Evolutionary conservation across 2,329 filamentous ascomycete genomes (phyloP).

Genomic region (Teratosphaeria viscida): DNA sequence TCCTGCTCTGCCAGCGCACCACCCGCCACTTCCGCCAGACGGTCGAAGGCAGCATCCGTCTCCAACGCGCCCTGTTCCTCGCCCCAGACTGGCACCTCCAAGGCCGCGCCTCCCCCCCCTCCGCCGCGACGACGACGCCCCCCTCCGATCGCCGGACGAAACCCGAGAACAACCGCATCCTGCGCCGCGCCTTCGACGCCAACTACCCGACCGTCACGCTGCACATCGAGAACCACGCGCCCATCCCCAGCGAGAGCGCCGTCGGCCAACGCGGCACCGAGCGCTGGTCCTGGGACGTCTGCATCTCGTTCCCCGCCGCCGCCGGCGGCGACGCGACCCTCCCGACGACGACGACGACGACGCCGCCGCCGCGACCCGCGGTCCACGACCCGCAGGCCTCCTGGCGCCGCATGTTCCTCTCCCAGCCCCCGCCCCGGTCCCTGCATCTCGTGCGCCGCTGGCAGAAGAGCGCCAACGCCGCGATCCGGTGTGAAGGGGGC

Average conservation of each 20-base stretch:
- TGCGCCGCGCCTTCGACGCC: conserved; percentile 23
- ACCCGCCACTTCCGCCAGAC: conserved; percentile 19
- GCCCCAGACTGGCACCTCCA: conserved; percentile 23
- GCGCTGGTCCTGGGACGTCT: conserved; percentile 26
- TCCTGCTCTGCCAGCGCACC: conserved; percentile 26
- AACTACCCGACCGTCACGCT: conserved; percentile 26
- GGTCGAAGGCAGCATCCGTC: conserved; percentile 16
- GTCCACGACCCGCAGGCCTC: conserved; percentile 2
- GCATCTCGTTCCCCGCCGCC: conserved; percentile 11
- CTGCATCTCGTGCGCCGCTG: conserved; percentile 10
- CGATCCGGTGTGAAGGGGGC: conserved; percentile 9
- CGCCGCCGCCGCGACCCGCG: not conserved
- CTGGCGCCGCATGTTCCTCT: conserved; percentile 12
- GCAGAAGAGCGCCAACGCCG: conserved; percentile 12
- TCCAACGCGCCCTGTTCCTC: conserved; percentile 26
- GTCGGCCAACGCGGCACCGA: conserved; percentile 9
- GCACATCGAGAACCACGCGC: conserved; percentile 17
- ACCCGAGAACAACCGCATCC: conserved; percentile 26
- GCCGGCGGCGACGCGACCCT: not conserved
- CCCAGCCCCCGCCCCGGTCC: conserved; percentile 12
- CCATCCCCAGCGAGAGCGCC: conserved; percentile 4
- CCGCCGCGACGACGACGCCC: conserved; percentile 2
- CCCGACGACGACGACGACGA: too few species aligned
- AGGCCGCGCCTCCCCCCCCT: conserved; percentile 15
- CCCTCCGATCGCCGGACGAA: conserved; percentile 14